Evolutionary conservation across 495 filamentous ascomycete genomes (phyloP), one percentile per base, ranked within the genome.

Genomic region (Penicillium silybi): DNA sequence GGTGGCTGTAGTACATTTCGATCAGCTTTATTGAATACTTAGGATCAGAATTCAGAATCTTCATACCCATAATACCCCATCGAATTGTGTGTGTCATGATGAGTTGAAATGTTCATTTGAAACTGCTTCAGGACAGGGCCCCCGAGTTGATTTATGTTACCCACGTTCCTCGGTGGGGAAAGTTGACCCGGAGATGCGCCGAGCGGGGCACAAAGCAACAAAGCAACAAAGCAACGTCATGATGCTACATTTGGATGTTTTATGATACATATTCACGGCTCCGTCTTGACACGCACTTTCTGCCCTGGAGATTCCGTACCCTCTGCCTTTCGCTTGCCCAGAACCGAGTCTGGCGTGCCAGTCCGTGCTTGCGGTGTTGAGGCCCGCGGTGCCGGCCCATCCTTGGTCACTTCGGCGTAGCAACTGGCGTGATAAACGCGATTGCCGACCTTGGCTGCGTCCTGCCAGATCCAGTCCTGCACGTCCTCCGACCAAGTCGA

Each of bases 391-490:
- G 62, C 52, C 22, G 71, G 63, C 2, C 75, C 68, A 54, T 88
- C 85, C 65, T 83, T 87, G 52, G 78, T 87, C 7, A 90, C 88
- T 71, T 97, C 92, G 35, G 80, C 80, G 64, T 92, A 87, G 57
- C 95, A 97, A 48, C 81, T 93, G 18, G 88, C 90, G 70, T 98
- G 93, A 50, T 88, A 97, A 15, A 95, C 84, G 52, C 88, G 83
- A 44, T 74, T 80, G n/a, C 85, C 87, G 34, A 92, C 79, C 59
- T 84, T 81, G 43, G 88, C 74, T 0, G 93, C 87, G 68, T 98
- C 92, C 73, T 87, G 88, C 90, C 95, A 98, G 26, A 98, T 95
- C 78, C 90, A 97, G 53, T 97, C 90, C 66, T 97, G 90, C 17
- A 84, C 87, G 53, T 93, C 89, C 55, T 96, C 89, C 16, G 90